Conservation (phyloP, 495 filamentous ascomycete species). For the Chaetomidium leptoderma region DNA sequence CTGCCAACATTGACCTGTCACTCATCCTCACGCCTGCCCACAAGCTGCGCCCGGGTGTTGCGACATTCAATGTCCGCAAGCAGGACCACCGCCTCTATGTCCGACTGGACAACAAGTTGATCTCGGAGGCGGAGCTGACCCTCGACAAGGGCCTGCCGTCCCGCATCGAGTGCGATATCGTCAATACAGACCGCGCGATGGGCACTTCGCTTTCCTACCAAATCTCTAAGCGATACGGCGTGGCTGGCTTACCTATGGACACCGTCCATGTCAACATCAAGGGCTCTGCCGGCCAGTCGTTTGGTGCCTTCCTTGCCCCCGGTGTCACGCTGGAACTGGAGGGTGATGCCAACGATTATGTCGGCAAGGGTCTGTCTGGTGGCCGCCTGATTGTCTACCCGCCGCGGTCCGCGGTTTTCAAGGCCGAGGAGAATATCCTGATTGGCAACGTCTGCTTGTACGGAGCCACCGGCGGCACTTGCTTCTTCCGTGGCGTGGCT, state of each 20-base stretch:
- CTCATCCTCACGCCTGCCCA: constrained; percentile 96
- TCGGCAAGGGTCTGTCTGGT: constrained; percentile 95
- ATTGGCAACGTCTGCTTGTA: constrained; percentile 98
- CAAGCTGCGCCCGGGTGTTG: constrained; percentile 91
- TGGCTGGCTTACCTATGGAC: constrained; percentile 85
- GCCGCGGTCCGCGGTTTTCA: constrained; percentile 87
- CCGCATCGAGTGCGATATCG: constrained; percentile 93
- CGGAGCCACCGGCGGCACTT: constrained; percentile 86
- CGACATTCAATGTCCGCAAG: constrained; percentile 98
- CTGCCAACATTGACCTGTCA: constrained; percentile 88
- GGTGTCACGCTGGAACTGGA: constrained; percentile 96
- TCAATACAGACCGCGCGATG: constrained; percentile 95
- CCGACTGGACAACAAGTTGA: constrained; percentile 96
- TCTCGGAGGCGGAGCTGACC: constrained; percentile 93
- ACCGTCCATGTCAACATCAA: constrained; percentile 97
- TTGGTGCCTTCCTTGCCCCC: constrained; percentile 91
- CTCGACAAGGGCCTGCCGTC: constrained; percentile 94
- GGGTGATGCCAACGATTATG: constrained; percentile 97
- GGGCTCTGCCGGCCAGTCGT: constrained; percentile 98
- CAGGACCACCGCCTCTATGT: constrained; percentile 93
- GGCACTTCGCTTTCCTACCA: constrained; percentile 96
- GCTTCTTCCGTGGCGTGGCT: constrained; percentile 97
- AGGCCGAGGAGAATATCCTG: constrained; percentile 96
- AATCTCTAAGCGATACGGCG: constrained; percentile 88
- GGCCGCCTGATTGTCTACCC: constrained; percentile 96